Evolutionary conservation across 179 eudicot genomes (phyloP).

Genomic region (Vitellaria paradoxa): DNA sequence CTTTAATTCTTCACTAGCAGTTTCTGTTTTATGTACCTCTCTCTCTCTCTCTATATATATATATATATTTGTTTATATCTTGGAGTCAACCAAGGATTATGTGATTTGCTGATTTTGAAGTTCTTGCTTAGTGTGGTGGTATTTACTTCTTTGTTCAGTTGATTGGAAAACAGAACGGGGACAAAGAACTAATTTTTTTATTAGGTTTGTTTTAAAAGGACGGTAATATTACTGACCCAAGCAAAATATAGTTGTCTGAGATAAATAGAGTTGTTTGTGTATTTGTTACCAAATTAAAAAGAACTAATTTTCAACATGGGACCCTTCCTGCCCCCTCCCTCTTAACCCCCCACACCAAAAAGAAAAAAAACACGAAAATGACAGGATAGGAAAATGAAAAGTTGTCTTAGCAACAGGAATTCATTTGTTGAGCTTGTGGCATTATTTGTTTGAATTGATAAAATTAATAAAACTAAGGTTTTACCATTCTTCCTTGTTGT

Average conservation of each 20-base stretch:
- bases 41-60: too few species aligned
- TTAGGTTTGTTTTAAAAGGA: not conserved
- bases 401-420: not conserved
- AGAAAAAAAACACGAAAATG: not conserved
- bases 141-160: not conserved
- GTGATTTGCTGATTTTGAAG: not conserved
- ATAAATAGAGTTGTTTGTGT: not conserved
- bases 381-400: too few species aligned
- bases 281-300: not conserved
- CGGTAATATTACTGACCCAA: not conserved
- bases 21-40: not conserved
- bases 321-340: too few species aligned
- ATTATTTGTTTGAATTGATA: not conserved
- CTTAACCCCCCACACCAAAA: too few species aligned
- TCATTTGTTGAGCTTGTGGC: not conserved
- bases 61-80: too few species aligned
- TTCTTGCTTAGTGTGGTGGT: not conserved
- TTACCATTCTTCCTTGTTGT: not conserved
- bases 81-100: not conserved
- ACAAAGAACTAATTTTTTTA: not conserved
- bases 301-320: not conserved
- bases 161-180: not conserved
- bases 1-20: not conserved
- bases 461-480: not conserved
- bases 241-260: not conserved